Conservation (phyloP, 495 filamentous ascomycete species). For the Clavariopsis aquatica region DNA sequence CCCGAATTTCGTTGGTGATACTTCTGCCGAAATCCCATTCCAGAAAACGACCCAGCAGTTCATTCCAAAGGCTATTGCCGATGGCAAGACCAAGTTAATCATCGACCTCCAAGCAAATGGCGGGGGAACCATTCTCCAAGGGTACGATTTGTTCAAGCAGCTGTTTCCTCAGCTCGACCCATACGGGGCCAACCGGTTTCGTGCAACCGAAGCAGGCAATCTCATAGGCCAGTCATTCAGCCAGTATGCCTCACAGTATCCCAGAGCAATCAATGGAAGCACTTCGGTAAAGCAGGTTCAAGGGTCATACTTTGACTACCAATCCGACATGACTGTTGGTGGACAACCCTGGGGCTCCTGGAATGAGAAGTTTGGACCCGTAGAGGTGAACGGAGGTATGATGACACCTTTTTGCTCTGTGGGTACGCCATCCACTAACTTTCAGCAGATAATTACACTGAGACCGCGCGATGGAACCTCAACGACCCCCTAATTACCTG, state of each 20-base stretch:
- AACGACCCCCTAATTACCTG: slow-evolving; percentile 20
- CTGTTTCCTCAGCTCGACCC: slow-evolving; percentile 50
- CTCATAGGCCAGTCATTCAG: slow-evolving; percentile 51
- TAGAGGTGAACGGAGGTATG: slow-evolving; percentile 28
- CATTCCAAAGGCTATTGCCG: slow-evolving; percentile 43
- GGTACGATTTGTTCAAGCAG: slow-evolving; percentile 48
- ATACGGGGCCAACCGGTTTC: slow-evolving; percentile 50
- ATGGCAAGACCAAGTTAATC: slow-evolving; percentile 44
- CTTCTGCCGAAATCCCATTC: slow-evolving; percentile 41
- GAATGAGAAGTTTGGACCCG: slow-evolving; percentile 37
- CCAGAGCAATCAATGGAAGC: slow-evolving; percentile 9
- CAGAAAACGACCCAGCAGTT: slow-evolving; percentile 47
- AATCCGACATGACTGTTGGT: slow-evolving; percentile 24
- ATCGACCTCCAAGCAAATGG: slow-evolving; percentile 44
- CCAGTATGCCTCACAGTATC: slow-evolving; percentile 29
- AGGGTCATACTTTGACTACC: slow-evolving; percentile 32
- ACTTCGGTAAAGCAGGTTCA: slow-evolving; percentile 6
- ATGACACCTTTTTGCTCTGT: not conserved
- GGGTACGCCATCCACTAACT: not conserved
- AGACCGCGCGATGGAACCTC: slow-evolving; percentile 34
- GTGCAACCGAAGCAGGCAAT: slow-evolving; percentile 49
- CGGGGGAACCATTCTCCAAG: slow-evolving; percentile 45
- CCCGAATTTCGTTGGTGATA: slow-evolving; percentile 36
- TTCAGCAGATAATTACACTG: slow-evolving; percentile 34
- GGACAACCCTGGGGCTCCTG: slow-evolving; percentile 29